These are phyloP conservation scores for Pseudofabraea citricarpa DNA, from an alignment of 2,329 filamentous ascomycete genomes.

Conservation along the genomic window DNA sequence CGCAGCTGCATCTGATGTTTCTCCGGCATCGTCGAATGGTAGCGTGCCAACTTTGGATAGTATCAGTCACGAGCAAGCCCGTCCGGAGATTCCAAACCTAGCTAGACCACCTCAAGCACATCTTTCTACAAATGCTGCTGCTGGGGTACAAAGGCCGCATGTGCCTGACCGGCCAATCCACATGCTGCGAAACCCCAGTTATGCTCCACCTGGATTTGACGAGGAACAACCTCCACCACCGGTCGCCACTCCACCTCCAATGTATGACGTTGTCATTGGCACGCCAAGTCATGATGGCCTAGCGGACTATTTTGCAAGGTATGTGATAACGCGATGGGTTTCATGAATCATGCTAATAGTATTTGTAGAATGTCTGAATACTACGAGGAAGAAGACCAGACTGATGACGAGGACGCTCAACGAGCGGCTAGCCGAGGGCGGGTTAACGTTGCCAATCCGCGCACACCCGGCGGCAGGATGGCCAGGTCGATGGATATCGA, in stretches of 20 bases:
- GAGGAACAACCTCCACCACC: slow-evolving; percentile 65
- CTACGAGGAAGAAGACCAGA: slow-evolving; percentile 22
- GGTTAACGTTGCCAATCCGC: slow-evolving; percentile 27
- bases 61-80: slow-evolving; percentile 23
- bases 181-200: slow-evolving; percentile 62
- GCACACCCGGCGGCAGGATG: slow-evolving; percentile 27
- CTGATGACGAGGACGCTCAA: slow-evolving; percentile 24
- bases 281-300: slow-evolving; percentile 46
- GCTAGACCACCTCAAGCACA: slow-evolving; percentile 44
- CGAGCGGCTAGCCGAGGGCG: slow-evolving; percentile 21
- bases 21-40: slow-evolving; percentile 33
- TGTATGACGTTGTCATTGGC: slow-evolving; percentile 61
- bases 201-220: slow-evolving; percentile 66
- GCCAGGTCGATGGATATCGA: slow-evolving; percentile 29
- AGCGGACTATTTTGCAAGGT: slow-evolving; percentile 67
- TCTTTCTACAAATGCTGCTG: slow-evolving; percentile 23
- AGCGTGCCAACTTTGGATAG: slow-evolving; percentile 41
- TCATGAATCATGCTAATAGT: no score
- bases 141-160: slow-evolving; percentile 31
- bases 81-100: slow-evolving; percentile 27
- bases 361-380: slow-evolving; percentile 27
- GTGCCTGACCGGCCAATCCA: slow-evolving; percentile 50
- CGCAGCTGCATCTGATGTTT: slow-evolving; percentile 34
- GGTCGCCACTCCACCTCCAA: slow-evolving; percentile 63
- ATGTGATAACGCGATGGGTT: no score